Percentiles rank a stretch among this genome's conserved stretches.
Evolutionary conservation across 371 early-diverging fungal genomes (phyloP).

Genomic region (Parasitella parasitica): DNA sequence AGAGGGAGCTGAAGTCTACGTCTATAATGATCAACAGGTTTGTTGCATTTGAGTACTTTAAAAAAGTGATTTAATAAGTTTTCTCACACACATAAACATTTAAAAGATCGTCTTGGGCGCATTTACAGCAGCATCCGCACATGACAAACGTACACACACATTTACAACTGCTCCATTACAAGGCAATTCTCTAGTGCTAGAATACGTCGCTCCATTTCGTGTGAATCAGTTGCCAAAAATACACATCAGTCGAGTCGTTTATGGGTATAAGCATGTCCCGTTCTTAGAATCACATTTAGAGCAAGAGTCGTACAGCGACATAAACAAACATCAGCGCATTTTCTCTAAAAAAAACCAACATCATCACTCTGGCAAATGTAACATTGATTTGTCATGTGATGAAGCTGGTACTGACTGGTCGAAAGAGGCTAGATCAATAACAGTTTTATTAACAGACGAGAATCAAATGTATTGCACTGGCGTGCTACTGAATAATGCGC

Average conservation of each 20-base stretch:
- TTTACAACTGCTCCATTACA: conserved; percentile 44
- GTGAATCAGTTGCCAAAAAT: conserved; percentile 22
- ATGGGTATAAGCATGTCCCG: conserved; percentile 40
- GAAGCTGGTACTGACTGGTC: conserved; percentile 21
- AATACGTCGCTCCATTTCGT: conserved; percentile 19
- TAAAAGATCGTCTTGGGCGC: conserved; percentile 30
- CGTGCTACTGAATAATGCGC: conserved; percentile 48
- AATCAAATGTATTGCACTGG: conserved; percentile 55
- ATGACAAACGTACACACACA: conserved; percentile 28
- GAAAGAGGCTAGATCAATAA: conserved; percentile 46
- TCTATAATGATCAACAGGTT: conserved; percentile 17
- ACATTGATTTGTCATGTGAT: conserved; percentile 49
- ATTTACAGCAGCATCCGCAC: conserved; percentile 37
- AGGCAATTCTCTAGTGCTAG: conserved; percentile 38
- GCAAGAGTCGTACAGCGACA: background rate
- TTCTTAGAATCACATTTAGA: background rate
- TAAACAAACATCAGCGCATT: background rate
- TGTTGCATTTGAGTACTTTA: background rate
- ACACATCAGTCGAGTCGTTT: conserved; percentile 37
- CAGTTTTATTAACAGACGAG: conserved; percentile 45
- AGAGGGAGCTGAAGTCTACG: conserved; percentile 34
- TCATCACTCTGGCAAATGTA: conserved; percentile 43
- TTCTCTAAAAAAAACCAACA: background rate
- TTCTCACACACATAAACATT: background rate
- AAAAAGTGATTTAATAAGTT: background rate